Evolutionary conservation across 1,139 yeast genomes (phyloP).

Genomic region (Sugiyamaella novakii): DNA sequence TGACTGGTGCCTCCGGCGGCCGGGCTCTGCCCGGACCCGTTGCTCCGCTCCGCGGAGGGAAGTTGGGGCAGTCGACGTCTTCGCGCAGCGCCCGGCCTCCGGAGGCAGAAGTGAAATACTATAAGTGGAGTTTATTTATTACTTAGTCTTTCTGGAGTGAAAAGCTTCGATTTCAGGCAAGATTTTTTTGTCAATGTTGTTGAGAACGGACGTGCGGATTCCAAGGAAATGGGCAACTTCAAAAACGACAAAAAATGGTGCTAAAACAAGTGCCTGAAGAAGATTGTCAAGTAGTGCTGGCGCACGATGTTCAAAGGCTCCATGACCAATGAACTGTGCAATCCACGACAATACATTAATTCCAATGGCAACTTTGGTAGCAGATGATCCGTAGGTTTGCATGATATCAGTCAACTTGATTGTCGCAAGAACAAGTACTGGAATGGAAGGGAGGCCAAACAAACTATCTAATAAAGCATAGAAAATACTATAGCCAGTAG

Average conservation of each 20-base stretch:
- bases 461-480: slow-evolving; percentile 47
- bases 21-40: not conserved
- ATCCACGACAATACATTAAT: slow-evolving; percentile 67
- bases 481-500: slow-evolving; percentile 49
- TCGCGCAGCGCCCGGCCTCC: slow-evolving; percentile 15
- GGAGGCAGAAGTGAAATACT: slow-evolving; percentile 2
- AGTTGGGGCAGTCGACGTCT: not conserved
- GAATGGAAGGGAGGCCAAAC: slow-evolving; percentile 48
- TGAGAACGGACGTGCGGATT: slow-evolving; percentile 55
- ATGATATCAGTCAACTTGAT: slow-evolving; percentile 32
- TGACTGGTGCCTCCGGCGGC: not conserved
- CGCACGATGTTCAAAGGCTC: slow-evolving; percentile 73
- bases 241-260: slow-evolving; percentile 85
- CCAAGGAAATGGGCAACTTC: slow-evolving; percentile 76
- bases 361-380: slow-evolving; percentile 37
- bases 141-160: slow-evolving; percentile 21
- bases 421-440: slow-evolving; percentile 41
- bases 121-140: not conserved
- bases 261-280: slow-evolving; percentile 81
- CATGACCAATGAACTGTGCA: slow-evolving; percentile 90
- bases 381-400: slow-evolving; percentile 24
- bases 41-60: not conserved
- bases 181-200: slow-evolving; percentile 57
- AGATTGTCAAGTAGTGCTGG: slow-evolving; percentile 87
- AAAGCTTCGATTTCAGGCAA: slow-evolving; percentile 37